Evolutionary conservation across 331 rosid genomes (phyloP).

Genomic region (Malus hybrid): DNA sequence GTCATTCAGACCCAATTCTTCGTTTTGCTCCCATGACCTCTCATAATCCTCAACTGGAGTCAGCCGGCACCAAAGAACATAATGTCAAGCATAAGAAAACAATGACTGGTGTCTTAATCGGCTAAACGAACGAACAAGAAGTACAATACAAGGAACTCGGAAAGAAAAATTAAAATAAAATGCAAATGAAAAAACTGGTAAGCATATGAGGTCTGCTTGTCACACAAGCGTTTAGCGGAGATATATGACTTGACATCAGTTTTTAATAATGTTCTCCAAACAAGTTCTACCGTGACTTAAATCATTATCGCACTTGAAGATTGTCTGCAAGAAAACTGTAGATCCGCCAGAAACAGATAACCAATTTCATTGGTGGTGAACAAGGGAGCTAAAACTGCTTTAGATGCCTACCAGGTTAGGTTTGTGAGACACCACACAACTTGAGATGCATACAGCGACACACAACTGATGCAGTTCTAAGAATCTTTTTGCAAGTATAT

Average conservation of each 20-base stretch:
- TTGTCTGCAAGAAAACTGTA: neutral
- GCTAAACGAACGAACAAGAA: neutral
- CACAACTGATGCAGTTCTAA: neutral
- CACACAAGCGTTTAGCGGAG: neutral
- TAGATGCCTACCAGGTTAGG: neutral
- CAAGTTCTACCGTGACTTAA: too few relatives aligned
- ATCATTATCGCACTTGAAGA: neutral
- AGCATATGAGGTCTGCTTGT: neutral
- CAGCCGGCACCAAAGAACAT: neutral
- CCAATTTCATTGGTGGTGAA: neutral
- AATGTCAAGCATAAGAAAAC: constrained; percentile 10
- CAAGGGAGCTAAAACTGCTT: neutral
- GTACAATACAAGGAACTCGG: neutral
- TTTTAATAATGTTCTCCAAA: too few relatives aligned
- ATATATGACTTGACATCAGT: neutral
- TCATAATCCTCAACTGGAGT: constrained; percentile 72
- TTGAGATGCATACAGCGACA: neutral
- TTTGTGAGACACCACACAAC: neutral
- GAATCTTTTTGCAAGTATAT: neutral
- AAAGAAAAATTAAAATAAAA: too few relatives aligned
- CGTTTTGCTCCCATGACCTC: constrained; percentile 95
- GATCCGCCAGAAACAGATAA: neutral
- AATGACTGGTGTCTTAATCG: neutral
- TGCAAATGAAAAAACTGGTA: neutral
- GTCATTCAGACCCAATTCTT: constrained; percentile 91